Evolutionary conservation across 768 basidiomycete genomes (phyloP).

Genomic region (Tremella yokohamensis): DNA sequence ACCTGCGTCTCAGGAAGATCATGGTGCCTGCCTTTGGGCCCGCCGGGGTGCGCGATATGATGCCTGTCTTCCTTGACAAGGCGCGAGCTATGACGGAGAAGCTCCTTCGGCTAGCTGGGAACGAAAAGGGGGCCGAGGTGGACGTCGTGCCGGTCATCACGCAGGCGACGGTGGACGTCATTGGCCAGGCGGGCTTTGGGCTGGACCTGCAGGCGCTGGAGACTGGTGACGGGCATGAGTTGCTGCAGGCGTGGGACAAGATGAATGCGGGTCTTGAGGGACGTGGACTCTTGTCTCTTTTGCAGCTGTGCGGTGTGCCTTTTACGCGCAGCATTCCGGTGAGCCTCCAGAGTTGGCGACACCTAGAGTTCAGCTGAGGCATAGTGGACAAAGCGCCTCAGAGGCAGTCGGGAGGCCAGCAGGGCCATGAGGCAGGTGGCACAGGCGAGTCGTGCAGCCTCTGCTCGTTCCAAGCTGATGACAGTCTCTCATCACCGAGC

Average conservation of each 20-base stretch:
- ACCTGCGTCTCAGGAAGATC: neutral
- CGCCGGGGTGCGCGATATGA: neutral
- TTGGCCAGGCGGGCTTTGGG: constrained; percentile 68
- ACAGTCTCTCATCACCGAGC: neutral
- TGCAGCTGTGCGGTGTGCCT: constrained; percentile 51
- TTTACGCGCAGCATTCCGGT: constrained; percentile 3
- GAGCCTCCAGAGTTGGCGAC: neutral
- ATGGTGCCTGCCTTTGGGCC: constrained; percentile 1
- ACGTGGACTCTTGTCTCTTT: neutral
- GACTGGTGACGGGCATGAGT: constrained; percentile 70
- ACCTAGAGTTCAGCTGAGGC: neutral
- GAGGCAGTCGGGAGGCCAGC: too few species aligned
- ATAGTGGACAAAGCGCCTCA: too few species aligned
- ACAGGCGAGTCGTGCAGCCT: too few species aligned
- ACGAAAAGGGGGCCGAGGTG: too few species aligned
- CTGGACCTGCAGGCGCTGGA: constrained; percentile 72
- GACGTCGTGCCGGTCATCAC: constrained; percentile 39
- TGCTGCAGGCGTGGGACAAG: constrained; percentile 64
- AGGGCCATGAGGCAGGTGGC: too few species aligned
- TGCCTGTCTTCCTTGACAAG: constrained; percentile 1
- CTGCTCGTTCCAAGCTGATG: too few species aligned
- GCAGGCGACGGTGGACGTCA: constrained; percentile 67
- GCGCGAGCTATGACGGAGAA: constrained; percentile 1
- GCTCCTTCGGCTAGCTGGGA: neutral
- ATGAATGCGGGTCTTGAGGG: constrained; percentile 4